Conservation (phyloP, 768 basidiomycete species). For the Lentinus tigrinus region DNA sequence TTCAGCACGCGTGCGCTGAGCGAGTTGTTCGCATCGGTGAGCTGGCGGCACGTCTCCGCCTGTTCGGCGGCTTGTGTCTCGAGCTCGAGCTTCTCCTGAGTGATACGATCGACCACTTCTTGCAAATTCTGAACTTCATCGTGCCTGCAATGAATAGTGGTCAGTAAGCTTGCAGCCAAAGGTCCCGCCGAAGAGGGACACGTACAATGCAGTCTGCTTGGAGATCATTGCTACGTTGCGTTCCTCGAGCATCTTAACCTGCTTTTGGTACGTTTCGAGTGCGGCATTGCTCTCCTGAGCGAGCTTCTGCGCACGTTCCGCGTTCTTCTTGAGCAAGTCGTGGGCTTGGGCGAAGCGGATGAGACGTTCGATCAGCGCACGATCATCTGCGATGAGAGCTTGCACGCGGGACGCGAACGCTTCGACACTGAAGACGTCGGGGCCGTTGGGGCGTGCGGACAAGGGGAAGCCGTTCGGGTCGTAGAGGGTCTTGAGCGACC, state of each 20-base stretch:
- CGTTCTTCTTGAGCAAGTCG: constrained; percentile 88
- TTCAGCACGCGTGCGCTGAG: constrained; percentile 71
- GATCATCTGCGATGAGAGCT: constrained; percentile 80
- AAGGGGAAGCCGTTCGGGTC: constrained; percentile 33
- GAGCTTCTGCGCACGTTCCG: constrained; percentile 87
- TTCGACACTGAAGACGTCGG: constrained; percentile 59
- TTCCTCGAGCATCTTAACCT: constrained; percentile 78
- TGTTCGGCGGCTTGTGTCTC: constrained; percentile 70
- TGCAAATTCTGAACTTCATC: constrained; percentile 66
- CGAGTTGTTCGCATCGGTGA: constrained; percentile 76
- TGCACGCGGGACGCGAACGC: constrained; percentile 77
- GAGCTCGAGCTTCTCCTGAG: constrained; percentile 64
- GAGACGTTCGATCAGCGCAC: constrained; percentile 78
- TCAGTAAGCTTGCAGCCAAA: neutral
- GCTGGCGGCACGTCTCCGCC: constrained; percentile 68
- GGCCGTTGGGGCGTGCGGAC: constrained; percentile 10
- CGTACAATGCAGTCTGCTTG: constrained; percentile 59
- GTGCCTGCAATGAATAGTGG: constrained; percentile 42
- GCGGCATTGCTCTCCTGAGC: constrained; percentile 78
- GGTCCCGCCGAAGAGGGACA: neutral
- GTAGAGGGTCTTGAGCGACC: constrained; percentile 81
- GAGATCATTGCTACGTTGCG: constrained; percentile 54
- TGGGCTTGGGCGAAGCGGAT: constrained; percentile 86
- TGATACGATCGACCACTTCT: constrained; percentile 55
- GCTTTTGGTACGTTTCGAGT: constrained; percentile 88